A percentile compares a stretch with the other conserved stretches of the same genome.
Conservation (phyloP, 2,329 filamentous ascomycete genomes). For the Teratosphaeria nubilosa region DNA sequence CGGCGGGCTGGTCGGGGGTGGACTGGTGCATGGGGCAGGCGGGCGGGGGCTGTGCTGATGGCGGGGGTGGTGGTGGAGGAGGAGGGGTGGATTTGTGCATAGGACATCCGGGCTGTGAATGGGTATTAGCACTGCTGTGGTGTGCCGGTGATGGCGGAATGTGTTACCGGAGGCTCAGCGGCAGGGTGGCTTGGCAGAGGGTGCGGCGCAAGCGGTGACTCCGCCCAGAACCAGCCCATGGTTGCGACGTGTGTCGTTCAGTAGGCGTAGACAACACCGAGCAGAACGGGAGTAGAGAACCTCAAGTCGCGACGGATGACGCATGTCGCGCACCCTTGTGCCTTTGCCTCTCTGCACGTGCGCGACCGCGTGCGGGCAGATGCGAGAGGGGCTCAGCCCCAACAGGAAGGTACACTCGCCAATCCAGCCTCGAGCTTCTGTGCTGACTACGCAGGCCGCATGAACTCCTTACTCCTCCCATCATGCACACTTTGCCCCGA, state of each 20-base stretch:
- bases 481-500: background rate
- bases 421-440: background rate
- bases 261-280: background rate
- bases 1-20: background rate
- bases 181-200: constrained; percentile 34
- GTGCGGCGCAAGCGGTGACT: constrained; percentile 40
- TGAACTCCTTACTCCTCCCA: background rate
- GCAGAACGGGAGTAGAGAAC: background rate
- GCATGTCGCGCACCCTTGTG: background rate
- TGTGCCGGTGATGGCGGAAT: constrained; percentile 14
- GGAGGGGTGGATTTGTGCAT: constrained; percentile 47
- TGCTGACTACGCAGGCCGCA: background rate
- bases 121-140: background rate
- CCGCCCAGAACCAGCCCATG: constrained; percentile 67
- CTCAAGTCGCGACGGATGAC: background rate
- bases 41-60: constrained; percentile 22
- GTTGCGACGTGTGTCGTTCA: no score
- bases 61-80: constrained; percentile 13
- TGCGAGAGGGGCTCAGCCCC: background rate
- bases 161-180: constrained; percentile 46
- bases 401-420: background rate
- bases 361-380: background rate
- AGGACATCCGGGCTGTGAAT: constrained; percentile 52
- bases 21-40: constrained; percentile 33
- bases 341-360: background rate